Percentiles rank a stretch among this genome's conserved stretches.
phyloP scores from a whole-genome alignment of 164 flowering plant species.

The Umbellularia californica region DNA sequence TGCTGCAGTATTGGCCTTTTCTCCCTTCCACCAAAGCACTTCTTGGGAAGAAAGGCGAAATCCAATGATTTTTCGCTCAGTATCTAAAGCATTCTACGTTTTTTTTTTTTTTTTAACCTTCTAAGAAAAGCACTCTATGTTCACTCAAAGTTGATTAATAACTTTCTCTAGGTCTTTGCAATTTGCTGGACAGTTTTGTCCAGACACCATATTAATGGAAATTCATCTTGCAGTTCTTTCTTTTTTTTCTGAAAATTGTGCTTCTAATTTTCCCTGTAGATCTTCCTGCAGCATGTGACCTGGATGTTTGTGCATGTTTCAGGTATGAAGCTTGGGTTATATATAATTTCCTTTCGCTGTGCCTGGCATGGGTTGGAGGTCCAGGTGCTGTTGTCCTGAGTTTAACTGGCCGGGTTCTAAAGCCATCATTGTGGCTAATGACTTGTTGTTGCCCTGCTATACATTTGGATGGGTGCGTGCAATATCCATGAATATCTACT shows the following conservation, averaged over 20 bases:
- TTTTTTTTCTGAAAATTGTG: neutral
- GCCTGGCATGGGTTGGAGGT: conserved; percentile 99
- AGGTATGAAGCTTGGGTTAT: conserved; percentile 99
- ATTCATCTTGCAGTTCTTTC: too few relatives aligned
- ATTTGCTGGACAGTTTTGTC: neutral
- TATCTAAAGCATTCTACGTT: neutral
- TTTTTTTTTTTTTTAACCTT: too few relatives aligned
- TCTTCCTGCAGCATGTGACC: neutral
- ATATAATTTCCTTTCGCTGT: conserved; percentile 84
- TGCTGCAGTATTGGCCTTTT: too few relatives aligned
- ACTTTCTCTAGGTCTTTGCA: neutral
- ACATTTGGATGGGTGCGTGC: conserved; percentile 86
- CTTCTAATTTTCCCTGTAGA: neutral
- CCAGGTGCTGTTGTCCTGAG: conserved; percentile 95
- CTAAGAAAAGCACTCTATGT: too few relatives aligned
- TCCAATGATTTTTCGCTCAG: neutral
- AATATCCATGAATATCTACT: neutral
- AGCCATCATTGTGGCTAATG: conserved; percentile 84
- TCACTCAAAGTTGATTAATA: too few relatives aligned
- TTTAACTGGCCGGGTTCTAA: conserved; percentile 73
- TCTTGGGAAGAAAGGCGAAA: neutral
- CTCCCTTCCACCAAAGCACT: too few relatives aligned
- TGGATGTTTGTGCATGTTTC: conserved; percentile 27
- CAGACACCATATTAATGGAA: neutral
- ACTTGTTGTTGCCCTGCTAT: conserved; percentile 91